Conservation (phyloP, 2,329 filamentous ascomycete genomes). For the Epichloe sp. region DNA sequence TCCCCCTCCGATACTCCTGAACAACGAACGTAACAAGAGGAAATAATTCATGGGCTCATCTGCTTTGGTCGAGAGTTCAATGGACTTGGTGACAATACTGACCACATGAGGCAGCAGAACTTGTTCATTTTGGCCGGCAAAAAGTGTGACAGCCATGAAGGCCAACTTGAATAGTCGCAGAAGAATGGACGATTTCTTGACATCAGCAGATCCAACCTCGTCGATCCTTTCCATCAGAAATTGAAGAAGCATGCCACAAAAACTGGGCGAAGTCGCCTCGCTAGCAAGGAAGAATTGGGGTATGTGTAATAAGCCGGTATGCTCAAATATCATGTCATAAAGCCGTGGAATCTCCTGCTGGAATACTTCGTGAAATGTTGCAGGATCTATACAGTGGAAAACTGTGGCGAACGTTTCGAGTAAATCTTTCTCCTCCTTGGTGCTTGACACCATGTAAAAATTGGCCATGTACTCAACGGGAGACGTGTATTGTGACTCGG, state of each 20-base stretch:
- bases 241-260: constrained; percentile 94
- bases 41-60: constrained; percentile 99
- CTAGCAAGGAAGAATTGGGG: constrained; percentile 98
- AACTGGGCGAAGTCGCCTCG: constrained; percentile 92
- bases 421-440: constrained; percentile 92
- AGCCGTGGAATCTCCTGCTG: constrained; percentile 93
- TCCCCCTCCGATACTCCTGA: constrained; percentile 91
- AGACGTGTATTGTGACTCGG: constrained; percentile 62
- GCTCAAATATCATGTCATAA: constrained; percentile 96
- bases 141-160: constrained; percentile 98
- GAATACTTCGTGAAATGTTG: constrained; percentile 97
- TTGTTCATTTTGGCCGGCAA: constrained; percentile 87
- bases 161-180: constrained; percentile 92
- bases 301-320: constrained; percentile 84
- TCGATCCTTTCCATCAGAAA: constrained; percentile 96
- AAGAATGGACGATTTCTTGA: constrained; percentile 84
- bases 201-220: constrained; percentile 83
- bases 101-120: constrained; percentile 92
- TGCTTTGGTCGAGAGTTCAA: constrained; percentile 87
- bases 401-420: constrained; percentile 96
- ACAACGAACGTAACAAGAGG: constrained; percentile 77
- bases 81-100: constrained; percentile 93
- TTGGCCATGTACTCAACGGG: constrained; percentile 88
- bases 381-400: constrained; percentile 95
- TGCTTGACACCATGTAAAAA: constrained; percentile 86